Evolutionary conservation across 2,329 filamentous ascomycete species (phyloP), one percentile per base, ranked within the genome.

Genomic region (Exophiala dermatitidis): DNA sequence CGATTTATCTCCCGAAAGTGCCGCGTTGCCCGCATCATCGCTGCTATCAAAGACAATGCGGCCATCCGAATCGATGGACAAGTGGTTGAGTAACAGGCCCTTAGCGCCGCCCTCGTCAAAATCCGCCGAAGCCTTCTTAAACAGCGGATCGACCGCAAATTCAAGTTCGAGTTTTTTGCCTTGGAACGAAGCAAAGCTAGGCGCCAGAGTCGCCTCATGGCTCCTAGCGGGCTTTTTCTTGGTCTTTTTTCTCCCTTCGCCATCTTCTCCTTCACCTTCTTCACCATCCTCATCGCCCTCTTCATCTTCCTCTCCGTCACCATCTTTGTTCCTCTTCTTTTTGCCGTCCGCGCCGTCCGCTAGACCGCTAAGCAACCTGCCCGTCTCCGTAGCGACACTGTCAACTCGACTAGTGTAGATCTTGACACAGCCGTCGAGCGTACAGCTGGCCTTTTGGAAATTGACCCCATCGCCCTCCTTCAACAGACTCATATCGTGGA

Each of bases 361-460:
- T 56, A 98, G 75, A 53, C 93, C 93, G 70, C 90, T 97, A 37
- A 98, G 73, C 57, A 98, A 77, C 70, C 95, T 95, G 48, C 91
- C 91, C 0, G 93, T 98, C 72, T 98, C 93, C 1, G 90, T 97
- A 41, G 93, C 93, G 46, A 98, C 93, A 68, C 91, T 97, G 73
- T 98, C 93, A 46, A 98, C 90, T 77, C 93, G 81, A 74, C 90
- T 96, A 2, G 93, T 98, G 71, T 98, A 98, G 66, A 98, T 97
- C 74, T 98, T 98, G 66, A 98, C 93, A 67, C 93, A 98, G 19
- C 93, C 93, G 67, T 98, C 93, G 12, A 98, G 77, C 0, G 93
- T 98, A 72, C 90, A 97, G 72, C 90, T 96, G 54, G 93, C 93
- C 69, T 95, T 95, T 68, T 98, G 93, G 64, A 98, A 98, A 69